phyloP scores from a whole-genome alignment of 2,329 filamentous ascomycete species.

The Cytospora mali region DNA sequence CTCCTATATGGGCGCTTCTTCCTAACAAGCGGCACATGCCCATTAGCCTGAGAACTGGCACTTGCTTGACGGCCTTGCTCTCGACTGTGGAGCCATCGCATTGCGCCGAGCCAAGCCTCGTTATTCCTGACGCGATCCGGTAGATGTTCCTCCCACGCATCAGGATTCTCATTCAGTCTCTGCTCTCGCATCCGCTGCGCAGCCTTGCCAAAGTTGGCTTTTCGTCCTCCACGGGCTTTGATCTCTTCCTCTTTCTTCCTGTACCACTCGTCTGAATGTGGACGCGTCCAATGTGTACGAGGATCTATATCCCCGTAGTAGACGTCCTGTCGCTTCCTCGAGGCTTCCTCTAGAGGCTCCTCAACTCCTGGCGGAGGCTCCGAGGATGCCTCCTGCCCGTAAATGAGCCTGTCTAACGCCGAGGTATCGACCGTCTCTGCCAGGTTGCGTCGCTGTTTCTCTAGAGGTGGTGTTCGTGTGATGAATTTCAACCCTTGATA shows the following conservation, averaged over 20 bases:
- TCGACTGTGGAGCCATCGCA: slow-evolving; percentile 34
- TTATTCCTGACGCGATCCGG: slow-evolving; percentile 50
- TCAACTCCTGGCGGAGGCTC: slow-evolving; percentile 30
- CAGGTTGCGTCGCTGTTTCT: slow-evolving; percentile 24
- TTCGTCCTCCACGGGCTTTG: slow-evolving; percentile 49
- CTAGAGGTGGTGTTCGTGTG: slow-evolving; percentile 15
- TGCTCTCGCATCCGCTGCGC: slow-evolving; percentile 42
- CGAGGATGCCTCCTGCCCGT: slow-evolving; percentile 32
- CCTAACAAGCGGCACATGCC: slow-evolving; percentile 15
- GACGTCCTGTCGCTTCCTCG: slow-evolving; percentile 31
- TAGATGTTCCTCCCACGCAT: slow-evolving; percentile 38
- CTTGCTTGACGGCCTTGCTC: background rate
- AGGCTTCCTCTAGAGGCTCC: slow-evolving; percentile 24
- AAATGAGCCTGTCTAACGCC: slow-evolving; percentile 34
- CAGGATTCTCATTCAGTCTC: slow-evolving; percentile 31
- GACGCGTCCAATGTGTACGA: slow-evolving; percentile 49
- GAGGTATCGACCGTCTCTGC: slow-evolving; percentile 18
- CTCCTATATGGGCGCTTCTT: slow-evolving; percentile 23
- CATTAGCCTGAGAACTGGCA: slow-evolving; percentile 9
- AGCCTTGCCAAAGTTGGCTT: slow-evolving; percentile 53
- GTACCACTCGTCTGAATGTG: slow-evolving; percentile 49
- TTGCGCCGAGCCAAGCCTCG: slow-evolving; percentile 48
- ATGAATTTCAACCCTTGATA: background rate
- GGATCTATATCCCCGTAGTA: slow-evolving; percentile 54
- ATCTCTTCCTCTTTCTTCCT: slow-evolving; percentile 54